These are phyloP conservation scores for Cutaneotrichosporon sp. DNA, from an alignment of 1,284 basidiomycete genomes.

Conservation along the genomic window DNA sequence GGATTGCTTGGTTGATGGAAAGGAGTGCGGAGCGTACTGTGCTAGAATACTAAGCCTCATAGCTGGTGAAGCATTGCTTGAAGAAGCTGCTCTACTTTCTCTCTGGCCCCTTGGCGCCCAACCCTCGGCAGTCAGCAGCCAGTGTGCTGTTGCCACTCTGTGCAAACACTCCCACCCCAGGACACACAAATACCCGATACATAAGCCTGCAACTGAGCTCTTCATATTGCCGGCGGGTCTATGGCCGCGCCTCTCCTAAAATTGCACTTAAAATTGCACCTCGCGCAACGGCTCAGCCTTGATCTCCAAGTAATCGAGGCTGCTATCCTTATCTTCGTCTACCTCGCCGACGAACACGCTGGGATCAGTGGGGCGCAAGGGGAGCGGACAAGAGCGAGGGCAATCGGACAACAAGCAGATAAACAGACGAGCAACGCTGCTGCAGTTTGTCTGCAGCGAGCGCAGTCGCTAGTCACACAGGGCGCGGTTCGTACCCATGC, in stretches of 20 bases:
- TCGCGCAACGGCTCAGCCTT: constrained; percentile 71
- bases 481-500: background rate
- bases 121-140: too few species aligned
- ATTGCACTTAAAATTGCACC: constrained; percentile 33
- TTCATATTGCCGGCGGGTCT: constrained; percentile 38
- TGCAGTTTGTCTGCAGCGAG: too few species aligned
- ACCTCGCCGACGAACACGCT: constrained; percentile 88
- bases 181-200: constrained; percentile 5
- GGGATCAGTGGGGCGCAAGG: constrained; percentile 12
- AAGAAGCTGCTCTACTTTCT: too few species aligned
- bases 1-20: too few species aligned
- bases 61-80: too few species aligned
- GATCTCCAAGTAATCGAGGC: constrained; percentile 73
- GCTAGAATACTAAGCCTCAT: too few species aligned
- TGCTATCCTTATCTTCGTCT: constrained; percentile 77
- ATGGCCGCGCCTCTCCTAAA: background rate
- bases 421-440: too few species aligned
- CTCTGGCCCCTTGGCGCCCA: too few species aligned
- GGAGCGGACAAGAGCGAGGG: background rate
- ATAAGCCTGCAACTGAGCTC: constrained; percentile 42
- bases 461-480: too few species aligned
- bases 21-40: too few species aligned
- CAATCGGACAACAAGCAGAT: too few species aligned
- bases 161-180: background rate
- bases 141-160: background rate